Conservation (phyloP, 495 filamentous ascomycete genomes). For the Penicillium roqueforti region DNA sequence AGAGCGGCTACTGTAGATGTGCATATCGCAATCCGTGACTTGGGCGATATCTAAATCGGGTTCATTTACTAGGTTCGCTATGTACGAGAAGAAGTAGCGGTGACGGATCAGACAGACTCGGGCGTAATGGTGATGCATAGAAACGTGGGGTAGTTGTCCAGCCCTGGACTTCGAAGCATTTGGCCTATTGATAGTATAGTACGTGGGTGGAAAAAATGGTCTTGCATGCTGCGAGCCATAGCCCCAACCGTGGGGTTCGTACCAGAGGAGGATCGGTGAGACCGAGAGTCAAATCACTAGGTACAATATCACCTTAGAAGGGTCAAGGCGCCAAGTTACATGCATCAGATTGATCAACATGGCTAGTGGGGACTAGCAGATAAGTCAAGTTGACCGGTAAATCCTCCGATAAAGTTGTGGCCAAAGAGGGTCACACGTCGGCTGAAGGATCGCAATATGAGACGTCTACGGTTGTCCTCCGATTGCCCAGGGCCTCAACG, state of each 20-base stretch:
- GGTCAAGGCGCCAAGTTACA: constrained; percentile 22
- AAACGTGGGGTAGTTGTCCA: neutral
- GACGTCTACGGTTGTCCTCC: neutral
- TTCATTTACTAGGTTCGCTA: neutral
- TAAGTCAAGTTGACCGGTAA: constrained; percentile 18
- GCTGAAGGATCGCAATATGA: neutral
- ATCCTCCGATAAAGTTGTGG: constrained; percentile 14
- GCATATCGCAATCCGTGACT: neutral
- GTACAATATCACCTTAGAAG: neutral
- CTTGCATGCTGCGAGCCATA: constrained; percentile 11
- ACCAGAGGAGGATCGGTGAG: constrained; percentile 9
- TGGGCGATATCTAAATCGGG: neutral
- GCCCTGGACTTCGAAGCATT: neutral
- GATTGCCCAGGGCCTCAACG: neutral
- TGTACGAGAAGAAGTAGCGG: neutral
- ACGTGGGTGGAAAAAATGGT: neutral
- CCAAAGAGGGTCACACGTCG: neutral
- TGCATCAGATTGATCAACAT: constrained; percentile 29
- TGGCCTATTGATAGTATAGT: neutral
- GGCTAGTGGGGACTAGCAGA: constrained; percentile 9
- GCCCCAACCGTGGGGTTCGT: neutral
- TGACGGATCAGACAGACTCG: neutral
- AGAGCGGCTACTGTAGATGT: neutral
- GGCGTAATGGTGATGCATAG: neutral
- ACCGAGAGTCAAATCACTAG: neutral